phyloP scores from a whole-genome alignment of 1,284 basidiomycete genomes.

The Puccinia horiana region DNA sequence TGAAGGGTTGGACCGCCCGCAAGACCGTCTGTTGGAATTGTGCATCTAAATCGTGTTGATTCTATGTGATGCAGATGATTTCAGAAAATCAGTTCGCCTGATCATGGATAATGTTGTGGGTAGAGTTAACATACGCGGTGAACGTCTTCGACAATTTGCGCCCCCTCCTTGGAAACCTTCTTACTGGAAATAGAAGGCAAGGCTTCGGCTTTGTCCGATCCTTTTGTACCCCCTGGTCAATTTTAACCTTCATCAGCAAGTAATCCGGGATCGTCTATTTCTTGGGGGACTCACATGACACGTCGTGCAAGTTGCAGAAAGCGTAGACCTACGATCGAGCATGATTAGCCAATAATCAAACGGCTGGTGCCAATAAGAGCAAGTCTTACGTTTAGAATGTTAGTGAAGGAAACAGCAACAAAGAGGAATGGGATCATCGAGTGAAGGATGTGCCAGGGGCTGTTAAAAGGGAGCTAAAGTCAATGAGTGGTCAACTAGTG shows the following conservation, averaged over 20 bases:
- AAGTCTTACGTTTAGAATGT: constrained; percentile 66
- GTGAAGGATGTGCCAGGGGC: constrained; percentile 97
- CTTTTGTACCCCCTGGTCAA: constrained; percentile 81
- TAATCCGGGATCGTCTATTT: not conserved
- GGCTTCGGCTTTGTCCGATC: constrained; percentile 90
- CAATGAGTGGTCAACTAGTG: not conserved
- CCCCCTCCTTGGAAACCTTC: constrained; percentile 67
- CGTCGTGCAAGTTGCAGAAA: constrained; percentile 88
- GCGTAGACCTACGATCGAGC: constrained; percentile 73
- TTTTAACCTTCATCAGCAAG: not conserved
- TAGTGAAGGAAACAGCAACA: constrained; percentile 86
- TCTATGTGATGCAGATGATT: not conserved
- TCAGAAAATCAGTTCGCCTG: not conserved
- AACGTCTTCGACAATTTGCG: constrained; percentile 67
- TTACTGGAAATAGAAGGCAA: constrained; percentile 83
- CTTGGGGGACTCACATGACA: constrained; percentile 34
- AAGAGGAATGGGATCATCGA: constrained; percentile 63
- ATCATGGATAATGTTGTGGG: not conserved
- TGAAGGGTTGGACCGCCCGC: constrained; percentile 83
- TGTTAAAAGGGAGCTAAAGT: not conserved
- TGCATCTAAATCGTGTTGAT: constrained; percentile 82
- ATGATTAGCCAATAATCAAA: not conserved
- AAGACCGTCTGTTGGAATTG: constrained; percentile 90
- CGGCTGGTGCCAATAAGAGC: no score
- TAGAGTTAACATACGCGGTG: constrained; percentile 25